Conservation (phyloP, 2,329 filamentous ascomycete species). For the Talaromyces marneffei region DNA sequence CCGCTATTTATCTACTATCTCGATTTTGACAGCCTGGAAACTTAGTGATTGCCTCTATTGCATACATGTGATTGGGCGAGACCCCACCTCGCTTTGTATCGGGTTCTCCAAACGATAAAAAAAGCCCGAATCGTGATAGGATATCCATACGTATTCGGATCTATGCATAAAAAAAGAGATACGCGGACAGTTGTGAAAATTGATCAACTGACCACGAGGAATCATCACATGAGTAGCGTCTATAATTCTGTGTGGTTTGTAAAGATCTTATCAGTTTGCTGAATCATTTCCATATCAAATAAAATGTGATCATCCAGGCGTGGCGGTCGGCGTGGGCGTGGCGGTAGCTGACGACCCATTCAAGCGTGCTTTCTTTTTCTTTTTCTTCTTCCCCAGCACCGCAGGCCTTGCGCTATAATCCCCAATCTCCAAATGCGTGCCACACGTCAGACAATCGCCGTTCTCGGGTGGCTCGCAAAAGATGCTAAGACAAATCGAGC, state of each 20-base stretch:
- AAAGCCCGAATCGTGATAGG: neutral
- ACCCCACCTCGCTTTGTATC: neutral
- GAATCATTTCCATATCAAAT: neutral
- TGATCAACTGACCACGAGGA: neutral
- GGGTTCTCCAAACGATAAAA: neutral
- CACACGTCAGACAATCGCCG: constrained; percentile 75
- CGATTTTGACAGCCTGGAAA: neutral
- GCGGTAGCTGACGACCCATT: constrained; percentile 47
- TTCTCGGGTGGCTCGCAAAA: constrained; percentile 66
- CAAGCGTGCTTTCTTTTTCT: constrained; percentile 64
- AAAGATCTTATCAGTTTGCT: neutral
- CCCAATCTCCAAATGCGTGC: constrained; percentile 69
- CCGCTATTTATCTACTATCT: constrained; percentile 5
- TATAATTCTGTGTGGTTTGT: neutral
- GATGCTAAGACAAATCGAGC: constrained; percentile 92
- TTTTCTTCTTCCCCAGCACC: constrained; percentile 66
- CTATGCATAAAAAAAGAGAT: neutral
- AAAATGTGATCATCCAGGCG: constrained; percentile 18
- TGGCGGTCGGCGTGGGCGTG: constrained; percentile 54
- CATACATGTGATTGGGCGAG: constrained; percentile 3
- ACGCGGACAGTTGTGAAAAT: neutral
- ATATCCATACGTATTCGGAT: neutral
- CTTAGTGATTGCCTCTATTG: neutral
- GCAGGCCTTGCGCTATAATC: constrained; percentile 70
- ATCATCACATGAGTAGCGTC: neutral